phyloP scores from a whole-genome alignment of 73 alveolate genomes.

The Paramecium sexaurelia region DNA sequence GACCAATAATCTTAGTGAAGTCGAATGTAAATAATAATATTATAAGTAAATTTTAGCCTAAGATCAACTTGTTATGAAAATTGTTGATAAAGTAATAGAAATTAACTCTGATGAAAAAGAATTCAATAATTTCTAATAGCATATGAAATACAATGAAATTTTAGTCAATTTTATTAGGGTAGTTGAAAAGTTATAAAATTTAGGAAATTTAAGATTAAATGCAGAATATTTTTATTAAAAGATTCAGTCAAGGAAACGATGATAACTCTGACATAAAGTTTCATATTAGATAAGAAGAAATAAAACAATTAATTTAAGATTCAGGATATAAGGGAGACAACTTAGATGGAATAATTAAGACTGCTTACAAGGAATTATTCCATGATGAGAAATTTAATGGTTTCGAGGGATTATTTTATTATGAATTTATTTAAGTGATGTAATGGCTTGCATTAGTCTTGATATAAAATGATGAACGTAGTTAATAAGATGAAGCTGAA shows the following conservation, averaged over 20 bases:
- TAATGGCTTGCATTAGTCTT: constrained; percentile 64
- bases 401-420: constrained; percentile 64
- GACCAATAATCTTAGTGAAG: constrained; percentile 62
- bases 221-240: constrained; percentile 19
- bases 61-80: not conserved
- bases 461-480: constrained; percentile 49
- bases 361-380: constrained; percentile 49
- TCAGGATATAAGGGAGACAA: constrained; percentile 70
- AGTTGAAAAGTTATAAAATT: not conserved
- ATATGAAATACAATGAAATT: constrained; percentile 60
- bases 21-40: constrained; percentile 31
- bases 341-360: constrained; percentile 53
- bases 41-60: not conserved
- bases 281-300: constrained; percentile 61
- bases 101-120: constrained; percentile 46
- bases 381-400: constrained; percentile 62
- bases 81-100: constrained; percentile 57
- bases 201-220: constrained; percentile 54
- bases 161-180: constrained; percentile 60
- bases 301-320: constrained; percentile 37
- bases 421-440: constrained; percentile 64
- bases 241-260: constrained; percentile 18
- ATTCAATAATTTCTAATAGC: constrained; percentile 64
- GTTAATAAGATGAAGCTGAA: constrained; percentile 32
- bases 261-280: constrained; percentile 23